Percentiles rank a stretch among this genome's conserved stretches.
Evolutionary conservation across 2,329 filamentous ascomycete genomes (phyloP).

Genomic region (Cladosporium oxysporum): DNA sequence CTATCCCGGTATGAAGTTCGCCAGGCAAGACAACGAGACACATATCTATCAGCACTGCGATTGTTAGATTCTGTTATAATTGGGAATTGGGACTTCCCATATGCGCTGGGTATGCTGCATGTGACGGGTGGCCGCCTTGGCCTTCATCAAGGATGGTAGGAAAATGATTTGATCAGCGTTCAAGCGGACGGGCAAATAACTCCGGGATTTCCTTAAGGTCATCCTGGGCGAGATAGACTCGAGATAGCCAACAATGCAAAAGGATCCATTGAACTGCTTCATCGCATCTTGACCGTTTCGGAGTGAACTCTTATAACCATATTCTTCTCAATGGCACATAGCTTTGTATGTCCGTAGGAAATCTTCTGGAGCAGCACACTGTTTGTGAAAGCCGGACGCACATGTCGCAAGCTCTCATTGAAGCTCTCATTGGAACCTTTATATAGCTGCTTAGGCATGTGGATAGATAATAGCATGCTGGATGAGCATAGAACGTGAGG

Average conservation of each 20-base stretch:
- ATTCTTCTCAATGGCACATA: neutral
- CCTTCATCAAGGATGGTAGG: neutral
- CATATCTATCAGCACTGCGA: constrained; percentile 14
- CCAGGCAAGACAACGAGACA: constrained; percentile 11
- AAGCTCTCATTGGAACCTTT: neutral
- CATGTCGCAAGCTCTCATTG: neutral
- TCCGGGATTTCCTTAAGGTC: too few relatives aligned
- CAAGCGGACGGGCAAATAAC: neutral
- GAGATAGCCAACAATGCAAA: neutral
- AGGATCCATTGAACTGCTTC: neutral
- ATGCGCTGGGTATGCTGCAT: neutral
- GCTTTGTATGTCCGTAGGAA: neutral
- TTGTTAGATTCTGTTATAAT: neutral
- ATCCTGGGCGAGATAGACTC: too few relatives aligned
- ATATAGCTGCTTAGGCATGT: too few relatives aligned
- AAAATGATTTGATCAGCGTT: neutral
- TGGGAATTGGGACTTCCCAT: neutral
- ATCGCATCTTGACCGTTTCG: neutral
- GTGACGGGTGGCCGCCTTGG: too few relatives aligned
- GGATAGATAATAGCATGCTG: neutral
- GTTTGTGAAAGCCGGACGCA: too few relatives aligned
- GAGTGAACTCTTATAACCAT: neutral
- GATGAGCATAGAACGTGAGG: too few relatives aligned
- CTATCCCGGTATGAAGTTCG: constrained; percentile 18
- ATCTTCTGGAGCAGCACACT: neutral